These are phyloP conservation scores for Pelargonium australe DNA, from an alignment of 441 rosid species.

Conservation along the genomic window DNA sequence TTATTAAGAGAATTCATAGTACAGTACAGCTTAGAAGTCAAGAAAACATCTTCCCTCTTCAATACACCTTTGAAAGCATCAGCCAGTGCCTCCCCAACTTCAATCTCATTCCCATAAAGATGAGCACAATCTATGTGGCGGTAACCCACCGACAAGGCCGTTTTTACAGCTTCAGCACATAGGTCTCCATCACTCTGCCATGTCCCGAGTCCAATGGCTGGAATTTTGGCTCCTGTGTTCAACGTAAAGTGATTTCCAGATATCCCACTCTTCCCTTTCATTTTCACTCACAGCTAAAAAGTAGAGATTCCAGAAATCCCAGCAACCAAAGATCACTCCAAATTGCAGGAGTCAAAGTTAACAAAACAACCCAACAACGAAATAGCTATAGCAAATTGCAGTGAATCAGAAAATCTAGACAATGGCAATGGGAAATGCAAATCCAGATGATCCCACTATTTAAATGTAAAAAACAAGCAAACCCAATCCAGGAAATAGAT, in stretches of 20 bases:
- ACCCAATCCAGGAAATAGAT: neutral
- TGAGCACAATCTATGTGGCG: constrained; percentile 59
- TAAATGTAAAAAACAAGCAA: neutral
- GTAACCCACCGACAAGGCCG: constrained; percentile 47
- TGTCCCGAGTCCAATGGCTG: constrained; percentile 56
- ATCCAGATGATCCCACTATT: neutral
- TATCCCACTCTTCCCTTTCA: constrained; percentile 40
- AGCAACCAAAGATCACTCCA: constrained; percentile 1
- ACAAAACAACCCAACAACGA: neutral
- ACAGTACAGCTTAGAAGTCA: constrained; percentile 54
- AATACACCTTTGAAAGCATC: constrained; percentile 36
- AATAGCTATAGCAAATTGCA: neutral
- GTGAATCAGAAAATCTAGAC: neutral
- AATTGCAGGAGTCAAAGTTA: neutral
- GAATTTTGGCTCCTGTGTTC: constrained; percentile 55
- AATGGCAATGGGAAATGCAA: constrained; percentile 3
- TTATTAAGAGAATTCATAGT: constrained; percentile 56
- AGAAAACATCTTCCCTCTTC: constrained; percentile 47
- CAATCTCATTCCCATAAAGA: constrained; percentile 54
- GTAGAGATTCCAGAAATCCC: neutral
- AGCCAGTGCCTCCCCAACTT: constrained; percentile 52
- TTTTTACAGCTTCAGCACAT: constrained; percentile 47
- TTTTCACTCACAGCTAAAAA: constrained; percentile 17
- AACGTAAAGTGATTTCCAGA: constrained; percentile 34
- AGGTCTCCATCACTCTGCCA: constrained; percentile 63